A percentile compares a stretch with the other conserved stretches of the same genome.
Conservation (phyloP, 73 alveolate species). For the Paramecium caudatum region DNA sequence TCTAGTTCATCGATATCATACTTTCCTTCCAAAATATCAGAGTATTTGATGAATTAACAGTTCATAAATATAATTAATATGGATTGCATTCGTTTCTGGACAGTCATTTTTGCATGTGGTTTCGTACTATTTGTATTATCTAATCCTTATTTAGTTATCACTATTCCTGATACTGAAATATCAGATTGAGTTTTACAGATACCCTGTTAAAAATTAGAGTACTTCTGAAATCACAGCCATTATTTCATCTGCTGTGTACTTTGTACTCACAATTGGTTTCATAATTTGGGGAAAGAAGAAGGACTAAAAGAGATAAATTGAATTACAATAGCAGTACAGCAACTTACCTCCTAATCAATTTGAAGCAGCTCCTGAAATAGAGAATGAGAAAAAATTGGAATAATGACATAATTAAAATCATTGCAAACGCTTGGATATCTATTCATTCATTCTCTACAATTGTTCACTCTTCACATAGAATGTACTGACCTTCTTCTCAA, state of each 20-base stretch:
- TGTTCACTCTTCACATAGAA: slow-evolving; percentile 52
- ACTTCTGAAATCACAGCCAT: slow-evolving; percentile 20
- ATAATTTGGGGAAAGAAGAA: slow-evolving; percentile 41
- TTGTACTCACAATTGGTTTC: slow-evolving; percentile 9
- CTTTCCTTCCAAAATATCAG: slow-evolving; percentile 32
- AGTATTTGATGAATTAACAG: background rate
- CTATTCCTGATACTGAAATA: slow-evolving; percentile 27
- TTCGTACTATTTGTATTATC: background rate
- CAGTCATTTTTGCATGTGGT: slow-evolving; percentile 38
- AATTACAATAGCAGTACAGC: background rate
- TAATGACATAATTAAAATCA: background rate
- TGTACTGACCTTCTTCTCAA: slow-evolving; percentile 61
- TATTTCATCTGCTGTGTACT: background rate
- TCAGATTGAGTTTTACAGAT: slow-evolving; percentile 28
- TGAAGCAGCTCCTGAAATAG: slow-evolving; percentile 52
- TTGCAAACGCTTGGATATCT: background rate
- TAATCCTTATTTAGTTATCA: slow-evolving; percentile 3
- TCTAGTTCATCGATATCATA: background rate
- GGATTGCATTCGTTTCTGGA: slow-evolving; percentile 67
- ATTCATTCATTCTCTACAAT: slow-evolving; percentile 37
- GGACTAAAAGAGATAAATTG: background rate
- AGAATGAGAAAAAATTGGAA: slow-evolving; percentile 23
- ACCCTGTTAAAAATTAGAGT: slow-evolving; percentile 26
- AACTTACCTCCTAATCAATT: slow-evolving; percentile 35
- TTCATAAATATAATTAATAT: slow-evolving; percentile 24